Evolutionary conservation across 192 early-diverging fungal genomes (phyloP).

Genomic region (Coemansia sp.): DNA sequence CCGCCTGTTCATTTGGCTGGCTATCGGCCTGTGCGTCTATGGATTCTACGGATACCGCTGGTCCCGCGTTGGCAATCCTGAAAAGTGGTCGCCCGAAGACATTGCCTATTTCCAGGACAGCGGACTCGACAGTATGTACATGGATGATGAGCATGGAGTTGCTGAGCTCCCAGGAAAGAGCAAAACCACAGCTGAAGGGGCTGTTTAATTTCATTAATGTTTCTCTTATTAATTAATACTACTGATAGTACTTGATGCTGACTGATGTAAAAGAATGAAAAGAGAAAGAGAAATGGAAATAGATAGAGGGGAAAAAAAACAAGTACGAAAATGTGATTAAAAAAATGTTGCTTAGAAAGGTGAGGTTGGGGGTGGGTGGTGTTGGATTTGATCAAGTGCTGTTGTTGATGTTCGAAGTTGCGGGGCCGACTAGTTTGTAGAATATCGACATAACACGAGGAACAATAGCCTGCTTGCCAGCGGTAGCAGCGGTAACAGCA

Average conservation of each 20-base stretch:
- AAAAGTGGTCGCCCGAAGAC: conserved; percentile 50
- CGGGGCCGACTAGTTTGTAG: conserved; percentile 44
- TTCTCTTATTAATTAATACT: conserved; percentile 2
- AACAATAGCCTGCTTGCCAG: conserved; percentile 14
- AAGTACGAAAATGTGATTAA: no score
- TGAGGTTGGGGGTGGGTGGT: no score
- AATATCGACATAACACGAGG: conserved; percentile 50
- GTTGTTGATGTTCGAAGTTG: conserved; percentile 5
- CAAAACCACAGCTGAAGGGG: not conserved
- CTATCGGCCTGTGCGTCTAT: conserved; percentile 77
- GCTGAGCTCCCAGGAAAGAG: not conserved
- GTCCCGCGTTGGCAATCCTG: conserved; percentile 66
- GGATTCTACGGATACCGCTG: conserved; percentile 64
- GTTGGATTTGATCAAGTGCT: not conserved
- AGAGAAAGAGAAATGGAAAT: not conserved
- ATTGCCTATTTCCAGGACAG: conserved; percentile 44
- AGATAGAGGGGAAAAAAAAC: not conserved
- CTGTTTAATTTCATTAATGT: not conserved
- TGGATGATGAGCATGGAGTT: conserved; percentile 7
- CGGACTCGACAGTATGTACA: conserved; percentile 6
- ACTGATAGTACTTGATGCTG: not conserved
- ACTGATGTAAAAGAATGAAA: conserved; percentile 7
- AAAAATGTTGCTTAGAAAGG: not conserved
- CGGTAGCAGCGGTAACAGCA: not conserved
- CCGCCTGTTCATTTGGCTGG: conserved; percentile 81